Evolutionary conservation across 2,329 filamentous ascomycete genomes (phyloP).

Genomic region (Pseudogymnoascus sp.): DNA sequence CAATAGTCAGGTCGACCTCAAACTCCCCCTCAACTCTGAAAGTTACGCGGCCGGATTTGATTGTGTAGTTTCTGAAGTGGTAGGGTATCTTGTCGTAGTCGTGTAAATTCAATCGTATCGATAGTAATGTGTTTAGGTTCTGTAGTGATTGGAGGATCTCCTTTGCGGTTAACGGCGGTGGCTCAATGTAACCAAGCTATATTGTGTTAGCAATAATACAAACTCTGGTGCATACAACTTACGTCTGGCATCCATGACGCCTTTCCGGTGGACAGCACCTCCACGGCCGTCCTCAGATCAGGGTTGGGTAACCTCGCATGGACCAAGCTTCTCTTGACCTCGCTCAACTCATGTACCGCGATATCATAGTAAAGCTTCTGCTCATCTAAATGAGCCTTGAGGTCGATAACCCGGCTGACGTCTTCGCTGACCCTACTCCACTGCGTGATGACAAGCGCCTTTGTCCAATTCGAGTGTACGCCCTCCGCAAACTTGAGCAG

Average conservation of each 20-base stretch:
- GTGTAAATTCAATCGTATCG: slow-evolving; percentile 74
- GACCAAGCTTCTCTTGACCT: slow-evolving; percentile 66
- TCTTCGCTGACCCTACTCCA: slow-evolving; percentile 77
- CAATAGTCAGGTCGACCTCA: slow-evolving; percentile 86
- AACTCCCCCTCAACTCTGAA: slow-evolving; percentile 81
- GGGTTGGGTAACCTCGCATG: slow-evolving; percentile 76
- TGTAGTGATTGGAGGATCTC: slow-evolving; percentile 68
- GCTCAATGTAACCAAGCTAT: slow-evolving; percentile 69
- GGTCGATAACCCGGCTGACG: slow-evolving; percentile 81
- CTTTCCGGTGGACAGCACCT: slow-evolving; percentile 72
- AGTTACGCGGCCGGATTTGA: slow-evolving; percentile 81
- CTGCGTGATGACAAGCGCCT: slow-evolving; percentile 80
- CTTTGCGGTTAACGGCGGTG: slow-evolving; percentile 61
- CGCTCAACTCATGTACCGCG: slow-evolving; percentile 56
- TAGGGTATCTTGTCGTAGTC: slow-evolving; percentile 69
- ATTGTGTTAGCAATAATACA: slow-evolving; percentile 17
- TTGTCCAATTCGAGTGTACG: slow-evolving; percentile 82
- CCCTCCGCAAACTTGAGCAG: slow-evolving; percentile 73
- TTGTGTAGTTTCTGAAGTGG: slow-evolving; percentile 69
- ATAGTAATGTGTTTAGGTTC: slow-evolving; percentile 76
- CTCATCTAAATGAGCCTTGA: slow-evolving; percentile 66
- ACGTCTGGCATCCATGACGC: slow-evolving; percentile 74
- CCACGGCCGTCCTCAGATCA: slow-evolving; percentile 81
- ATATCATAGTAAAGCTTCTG: slow-evolving; percentile 54
- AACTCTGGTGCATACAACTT: slow-evolving; percentile 29